A percentile compares a stretch with the other conserved stretches of the same genome.
These are phyloP conservation scores for Pistacia integerrima DNA, from an alignment of 345 rosid species.

Conservation along the genomic window DNA sequence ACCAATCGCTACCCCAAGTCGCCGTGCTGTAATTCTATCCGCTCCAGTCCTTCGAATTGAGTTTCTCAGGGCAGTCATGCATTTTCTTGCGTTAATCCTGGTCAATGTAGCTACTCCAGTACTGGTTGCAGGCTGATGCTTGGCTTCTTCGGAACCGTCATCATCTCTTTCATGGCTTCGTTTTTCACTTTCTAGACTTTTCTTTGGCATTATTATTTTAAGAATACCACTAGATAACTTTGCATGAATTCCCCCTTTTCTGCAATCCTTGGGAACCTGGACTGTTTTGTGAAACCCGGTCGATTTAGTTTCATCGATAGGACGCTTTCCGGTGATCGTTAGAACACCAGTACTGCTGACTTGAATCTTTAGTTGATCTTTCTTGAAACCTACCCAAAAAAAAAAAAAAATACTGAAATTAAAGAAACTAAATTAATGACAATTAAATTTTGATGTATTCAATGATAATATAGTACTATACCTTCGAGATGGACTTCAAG, in stretches of 20 bases:
- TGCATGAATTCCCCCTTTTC: conserved; percentile 43
- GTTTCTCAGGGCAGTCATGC: not conserved
- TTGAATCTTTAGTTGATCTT: conserved; percentile 49
- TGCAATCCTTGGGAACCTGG: conserved; percentile 29
- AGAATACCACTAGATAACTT: conserved; percentile 43
- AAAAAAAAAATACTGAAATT: too few relatives aligned
- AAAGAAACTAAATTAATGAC: too few relatives aligned
- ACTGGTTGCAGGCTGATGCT: too few relatives aligned
- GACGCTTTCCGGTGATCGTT: conserved; percentile 43
- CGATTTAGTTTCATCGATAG: conserved; percentile 28
- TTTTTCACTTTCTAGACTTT: not conserved
- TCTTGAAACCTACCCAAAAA: conserved; percentile 42
- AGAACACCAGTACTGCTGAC: conserved; percentile 36
- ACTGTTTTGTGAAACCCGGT: conserved; percentile 49
- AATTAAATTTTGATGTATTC: too few relatives aligned
- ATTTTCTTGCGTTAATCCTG: too few relatives aligned
- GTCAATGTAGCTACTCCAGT: too few relatives aligned
- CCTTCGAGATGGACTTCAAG: conserved; percentile 53
- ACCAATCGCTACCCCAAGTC: conserved; percentile 9
- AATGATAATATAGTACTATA: not conserved
- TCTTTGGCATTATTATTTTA: conserved; percentile 44
- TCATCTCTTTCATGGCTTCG: too few relatives aligned
- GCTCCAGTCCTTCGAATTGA: not conserved
- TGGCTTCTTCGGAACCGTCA: too few relatives aligned
- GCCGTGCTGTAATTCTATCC: not conserved